These are phyloP conservation scores for Penicillium griseofulvum DNA, from an alignment of 2,329 filamentous ascomycete genomes.

Conservation along the genomic window DNA sequence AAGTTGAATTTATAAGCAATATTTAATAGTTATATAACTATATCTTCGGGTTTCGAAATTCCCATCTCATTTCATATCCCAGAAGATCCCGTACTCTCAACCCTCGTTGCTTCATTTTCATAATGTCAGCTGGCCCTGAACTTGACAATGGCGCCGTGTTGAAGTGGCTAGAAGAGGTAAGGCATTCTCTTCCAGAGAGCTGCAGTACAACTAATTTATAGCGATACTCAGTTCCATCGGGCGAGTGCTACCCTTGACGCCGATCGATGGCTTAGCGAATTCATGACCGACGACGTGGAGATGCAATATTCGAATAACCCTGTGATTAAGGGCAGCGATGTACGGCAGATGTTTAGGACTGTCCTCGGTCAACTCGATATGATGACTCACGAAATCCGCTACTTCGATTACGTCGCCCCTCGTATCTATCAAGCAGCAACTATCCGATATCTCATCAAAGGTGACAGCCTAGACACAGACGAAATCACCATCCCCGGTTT, in stretches of 20 bases:
- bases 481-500: conserved; percentile 9
- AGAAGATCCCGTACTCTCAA: neutral
- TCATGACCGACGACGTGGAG: conserved; percentile 10
- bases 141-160: neutral
- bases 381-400: conserved; percentile 7
- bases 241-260: conserved; percentile 4
- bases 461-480: conserved; percentile 1
- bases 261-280: conserved; percentile 5
- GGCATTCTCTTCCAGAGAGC: neutral
- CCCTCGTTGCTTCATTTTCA: neutral
- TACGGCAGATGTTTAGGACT: conserved; percentile 8
- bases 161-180: neutral
- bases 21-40: neutral
- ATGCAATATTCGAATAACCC: conserved; percentile 9
- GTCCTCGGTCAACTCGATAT: conserved; percentile 4
- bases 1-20: neutral
- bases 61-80: neutral
- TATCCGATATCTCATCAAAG: conserved; percentile 9
- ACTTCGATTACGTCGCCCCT: conserved; percentile 8
- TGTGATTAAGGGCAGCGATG: conserved; percentile 4
- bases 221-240: neutral
- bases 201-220: neutral
- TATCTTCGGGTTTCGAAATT: neutral
- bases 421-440: conserved; percentile 8
- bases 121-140: neutral